Conservation (phyloP, 805 yeast species). For the Ogataea zsoltii region DNA sequence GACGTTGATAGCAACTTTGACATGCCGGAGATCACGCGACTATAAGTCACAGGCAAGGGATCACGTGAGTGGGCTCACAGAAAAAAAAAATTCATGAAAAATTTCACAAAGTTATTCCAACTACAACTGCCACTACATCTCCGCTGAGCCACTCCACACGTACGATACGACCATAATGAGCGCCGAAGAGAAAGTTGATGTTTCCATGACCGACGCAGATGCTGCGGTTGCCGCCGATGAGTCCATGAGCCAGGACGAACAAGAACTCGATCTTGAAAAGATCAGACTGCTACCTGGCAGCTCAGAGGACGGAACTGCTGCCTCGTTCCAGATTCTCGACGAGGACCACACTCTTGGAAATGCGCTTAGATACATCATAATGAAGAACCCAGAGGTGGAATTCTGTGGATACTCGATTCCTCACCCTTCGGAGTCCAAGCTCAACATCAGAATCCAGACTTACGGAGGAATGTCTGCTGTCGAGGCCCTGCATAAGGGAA, state of each 20-base stretch:
- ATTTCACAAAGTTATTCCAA: too few relatives aligned
- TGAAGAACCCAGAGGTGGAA: slow-evolving; percentile 98
- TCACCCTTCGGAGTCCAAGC: slow-evolving; percentile 90
- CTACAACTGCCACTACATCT: too few relatives aligned
- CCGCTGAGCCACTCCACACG: too few relatives aligned
- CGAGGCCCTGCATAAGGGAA: slow-evolving; percentile 90
- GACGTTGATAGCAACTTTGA: too few relatives aligned
- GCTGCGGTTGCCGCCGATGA: slow-evolving; percentile 25
- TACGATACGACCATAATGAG: background rate
- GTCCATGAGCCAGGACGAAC: slow-evolving; percentile 38
- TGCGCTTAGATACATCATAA: slow-evolving; percentile 87
- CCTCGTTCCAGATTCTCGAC: slow-evolving; percentile 87
- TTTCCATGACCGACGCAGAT: slow-evolving; percentile 13
- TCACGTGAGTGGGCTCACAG: too few relatives aligned
- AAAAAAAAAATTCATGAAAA: too few relatives aligned
- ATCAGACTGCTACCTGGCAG: slow-evolving; percentile 78
- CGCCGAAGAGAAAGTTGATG: slow-evolving; percentile 12
- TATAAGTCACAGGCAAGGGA: too few relatives aligned
- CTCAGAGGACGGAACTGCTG: slow-evolving; percentile 90
- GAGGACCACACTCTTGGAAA: slow-evolving; percentile 98
- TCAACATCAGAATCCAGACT: slow-evolving; percentile 92
- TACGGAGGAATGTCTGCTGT: slow-evolving; percentile 83
- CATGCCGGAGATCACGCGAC: too few relatives aligned
- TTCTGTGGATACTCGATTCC: slow-evolving; percentile 98
- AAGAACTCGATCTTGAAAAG: slow-evolving; percentile 54